Conservation (phyloP, 768 basidiomycete genomes). For the Tulasnella sp. region DNA sequence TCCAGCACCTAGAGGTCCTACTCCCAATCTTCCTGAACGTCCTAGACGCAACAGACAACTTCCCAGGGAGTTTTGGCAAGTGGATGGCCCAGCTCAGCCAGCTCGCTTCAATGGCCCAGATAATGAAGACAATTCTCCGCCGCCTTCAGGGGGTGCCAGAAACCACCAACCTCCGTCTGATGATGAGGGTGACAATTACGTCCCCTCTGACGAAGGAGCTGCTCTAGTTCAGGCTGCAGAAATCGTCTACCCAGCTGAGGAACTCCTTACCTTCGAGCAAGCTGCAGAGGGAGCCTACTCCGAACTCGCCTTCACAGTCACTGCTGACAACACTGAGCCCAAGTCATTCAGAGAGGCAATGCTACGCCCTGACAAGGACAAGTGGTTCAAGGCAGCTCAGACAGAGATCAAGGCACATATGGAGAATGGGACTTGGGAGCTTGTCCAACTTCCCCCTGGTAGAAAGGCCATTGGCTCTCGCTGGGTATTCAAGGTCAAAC, state of each 20-base stretch:
- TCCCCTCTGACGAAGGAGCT: neutral
- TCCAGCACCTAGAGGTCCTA: no score
- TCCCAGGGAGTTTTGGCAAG: neutral
- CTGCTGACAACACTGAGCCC: slow-evolving; percentile 12
- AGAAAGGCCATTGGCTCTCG: slow-evolving; percentile 21
- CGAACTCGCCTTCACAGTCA: neutral
- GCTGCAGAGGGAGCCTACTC: neutral
- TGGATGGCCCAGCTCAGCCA: neutral
- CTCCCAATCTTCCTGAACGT: neutral
- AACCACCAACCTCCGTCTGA: neutral
- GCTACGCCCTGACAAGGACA: slow-evolving; percentile 13
- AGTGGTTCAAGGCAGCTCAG: neutral
- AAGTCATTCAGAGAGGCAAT: slow-evolving; percentile 16
- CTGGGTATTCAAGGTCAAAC: slow-evolving; percentile 36
- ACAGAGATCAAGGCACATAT: neutral
- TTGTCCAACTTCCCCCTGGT: slow-evolving; percentile 15
- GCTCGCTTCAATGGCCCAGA: no score
- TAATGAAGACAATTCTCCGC: neutral
- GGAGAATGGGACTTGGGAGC: slow-evolving; percentile 15
- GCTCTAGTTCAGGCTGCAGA: neutral
- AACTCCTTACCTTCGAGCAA: neutral
- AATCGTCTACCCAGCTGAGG: neutral
- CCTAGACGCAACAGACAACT: neutral
- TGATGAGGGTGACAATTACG: no score
- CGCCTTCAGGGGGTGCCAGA: neutral